These are phyloP conservation scores for Mucor velutinosus DNA, from an alignment of 371 early-diverging fungal genomes.

Conservation along the genomic window DNA sequence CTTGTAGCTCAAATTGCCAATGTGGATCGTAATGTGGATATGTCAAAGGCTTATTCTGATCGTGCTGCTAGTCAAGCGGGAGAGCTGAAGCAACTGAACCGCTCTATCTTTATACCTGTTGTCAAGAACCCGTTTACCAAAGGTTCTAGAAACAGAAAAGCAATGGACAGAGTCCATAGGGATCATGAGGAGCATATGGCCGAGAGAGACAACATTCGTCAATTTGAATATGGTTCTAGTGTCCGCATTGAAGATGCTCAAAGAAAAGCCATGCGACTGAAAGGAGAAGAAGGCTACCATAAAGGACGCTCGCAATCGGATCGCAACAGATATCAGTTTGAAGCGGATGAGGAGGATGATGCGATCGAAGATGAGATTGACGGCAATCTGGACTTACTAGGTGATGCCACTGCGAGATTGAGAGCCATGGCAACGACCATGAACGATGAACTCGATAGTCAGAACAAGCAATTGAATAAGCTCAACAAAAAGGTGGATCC, in stretches of 20 bases:
- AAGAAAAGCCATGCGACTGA: slow-evolving; percentile 46
- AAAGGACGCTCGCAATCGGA: slow-evolving; percentile 58
- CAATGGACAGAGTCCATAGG: slow-evolving; percentile 50
- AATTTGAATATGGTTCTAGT: slow-evolving; percentile 45
- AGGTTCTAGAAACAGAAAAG: slow-evolving; percentile 58
- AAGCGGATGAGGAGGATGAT: slow-evolving; percentile 67
- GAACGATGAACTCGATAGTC: slow-evolving; percentile 73
- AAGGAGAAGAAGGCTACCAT: slow-evolving; percentile 58
- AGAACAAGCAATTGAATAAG: slow-evolving; percentile 52
- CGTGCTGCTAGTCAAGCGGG: slow-evolving; percentile 71
- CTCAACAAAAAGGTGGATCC: slow-evolving; percentile 46
- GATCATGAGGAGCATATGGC: slow-evolving; percentile 49
- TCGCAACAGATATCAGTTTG: slow-evolving; percentile 64
- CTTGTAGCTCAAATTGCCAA: slow-evolving; percentile 53
- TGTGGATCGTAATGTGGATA: slow-evolving; percentile 72
- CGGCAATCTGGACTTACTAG: slow-evolving; percentile 70
- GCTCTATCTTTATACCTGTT: slow-evolving; percentile 76
- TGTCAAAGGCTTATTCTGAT: slow-evolving; percentile 72
- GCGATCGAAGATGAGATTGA: slow-evolving; percentile 81
- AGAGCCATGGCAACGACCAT: slow-evolving; percentile 76
- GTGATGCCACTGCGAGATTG: slow-evolving; percentile 61
- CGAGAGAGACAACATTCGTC: slow-evolving; percentile 41
- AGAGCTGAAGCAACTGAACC: slow-evolving; percentile 78
- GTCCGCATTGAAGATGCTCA: slow-evolving; percentile 57
- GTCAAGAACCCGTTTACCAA: slow-evolving; percentile 65